Conservation (phyloP, 2,329 filamentous ascomycete genomes). For the Ceratocystis lukuohia region DNA sequence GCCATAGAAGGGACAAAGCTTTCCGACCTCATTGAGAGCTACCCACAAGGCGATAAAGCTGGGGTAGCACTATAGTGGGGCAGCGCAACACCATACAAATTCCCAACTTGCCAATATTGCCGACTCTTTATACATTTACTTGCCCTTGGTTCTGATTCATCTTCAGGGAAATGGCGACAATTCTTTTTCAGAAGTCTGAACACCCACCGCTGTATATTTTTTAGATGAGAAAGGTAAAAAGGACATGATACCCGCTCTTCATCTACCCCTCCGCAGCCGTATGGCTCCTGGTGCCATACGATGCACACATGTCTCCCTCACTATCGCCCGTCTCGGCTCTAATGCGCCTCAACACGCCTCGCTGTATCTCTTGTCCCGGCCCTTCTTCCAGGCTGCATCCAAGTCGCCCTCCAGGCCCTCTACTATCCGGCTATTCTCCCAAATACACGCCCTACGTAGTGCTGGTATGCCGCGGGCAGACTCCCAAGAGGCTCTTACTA, state of each 20-base stretch:
- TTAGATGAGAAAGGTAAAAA: neutral
- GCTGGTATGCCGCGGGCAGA: neutral
- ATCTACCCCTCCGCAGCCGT: neutral
- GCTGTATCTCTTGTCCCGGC: neutral
- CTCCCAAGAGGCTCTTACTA: neutral
- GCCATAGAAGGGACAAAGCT: neutral
- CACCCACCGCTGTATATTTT: neutral
- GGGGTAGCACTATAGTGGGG: conserved; percentile 5
- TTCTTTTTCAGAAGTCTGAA: neutral
- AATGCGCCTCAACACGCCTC: neutral
- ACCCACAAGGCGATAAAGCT: conserved; percentile 1
- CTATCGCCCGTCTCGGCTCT: neutral
- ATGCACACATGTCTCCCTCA: neutral
- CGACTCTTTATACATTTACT: no score
- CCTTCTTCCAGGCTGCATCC: neutral
- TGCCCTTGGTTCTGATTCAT: no score
- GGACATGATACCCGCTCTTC: neutral
- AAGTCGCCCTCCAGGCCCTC: neutral
- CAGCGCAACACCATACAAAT: neutral
- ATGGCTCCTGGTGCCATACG: neutral
- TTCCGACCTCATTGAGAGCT: neutral
- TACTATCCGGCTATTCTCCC: neutral
- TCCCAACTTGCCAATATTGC: neutral
- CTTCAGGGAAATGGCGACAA: no score
- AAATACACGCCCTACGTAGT: neutral